Conservation (phyloP, 805 yeast genomes). For the Ogataea chonburiensis region DNA sequence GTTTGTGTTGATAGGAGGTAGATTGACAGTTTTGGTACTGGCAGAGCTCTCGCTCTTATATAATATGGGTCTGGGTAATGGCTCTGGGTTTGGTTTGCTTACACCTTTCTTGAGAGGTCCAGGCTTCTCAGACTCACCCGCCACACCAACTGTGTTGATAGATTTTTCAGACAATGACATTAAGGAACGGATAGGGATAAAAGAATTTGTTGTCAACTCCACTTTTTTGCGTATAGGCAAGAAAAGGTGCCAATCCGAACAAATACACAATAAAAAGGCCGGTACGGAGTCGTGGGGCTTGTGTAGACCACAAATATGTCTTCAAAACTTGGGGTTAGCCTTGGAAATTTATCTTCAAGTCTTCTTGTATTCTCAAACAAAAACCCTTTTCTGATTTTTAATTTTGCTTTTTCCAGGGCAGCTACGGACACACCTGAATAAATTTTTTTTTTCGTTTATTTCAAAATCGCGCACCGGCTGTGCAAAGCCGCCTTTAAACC, state of each 20-base stretch:
- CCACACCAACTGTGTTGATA: constrained; percentile 16
- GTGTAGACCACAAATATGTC: constrained; percentile 2
- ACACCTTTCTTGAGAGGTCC: not conserved
- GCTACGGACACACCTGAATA: too few relatives aligned
- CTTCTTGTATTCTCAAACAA: constrained; percentile 6
- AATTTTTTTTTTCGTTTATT: constrained; percentile 1
- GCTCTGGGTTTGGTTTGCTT: constrained; percentile 1
- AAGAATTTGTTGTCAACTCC: too few relatives aligned
- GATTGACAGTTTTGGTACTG: constrained; percentile 16
- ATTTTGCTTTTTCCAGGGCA: constrained; percentile 5
- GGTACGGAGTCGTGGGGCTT: constrained; percentile 2
- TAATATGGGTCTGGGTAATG: constrained; percentile 23
- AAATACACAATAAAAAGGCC: too few relatives aligned
- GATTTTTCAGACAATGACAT: constrained; percentile 24
- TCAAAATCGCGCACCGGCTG: constrained; percentile 16
- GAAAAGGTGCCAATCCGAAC: too few relatives aligned
- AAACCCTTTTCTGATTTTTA: constrained; percentile 9
- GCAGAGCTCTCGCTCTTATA: constrained; percentile 19
- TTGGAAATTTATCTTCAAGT: not conserved
- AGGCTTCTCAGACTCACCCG: constrained; percentile 3
- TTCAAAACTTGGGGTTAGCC: not conserved
- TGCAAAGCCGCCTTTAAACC: constrained; percentile 4
- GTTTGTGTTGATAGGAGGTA: constrained; percentile 26
- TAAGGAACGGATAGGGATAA: not conserved
- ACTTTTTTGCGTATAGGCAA: too few relatives aligned